phyloP scores from a whole-genome alignment of 345 rosid genomes.

The Populus ilicifolia region DNA sequence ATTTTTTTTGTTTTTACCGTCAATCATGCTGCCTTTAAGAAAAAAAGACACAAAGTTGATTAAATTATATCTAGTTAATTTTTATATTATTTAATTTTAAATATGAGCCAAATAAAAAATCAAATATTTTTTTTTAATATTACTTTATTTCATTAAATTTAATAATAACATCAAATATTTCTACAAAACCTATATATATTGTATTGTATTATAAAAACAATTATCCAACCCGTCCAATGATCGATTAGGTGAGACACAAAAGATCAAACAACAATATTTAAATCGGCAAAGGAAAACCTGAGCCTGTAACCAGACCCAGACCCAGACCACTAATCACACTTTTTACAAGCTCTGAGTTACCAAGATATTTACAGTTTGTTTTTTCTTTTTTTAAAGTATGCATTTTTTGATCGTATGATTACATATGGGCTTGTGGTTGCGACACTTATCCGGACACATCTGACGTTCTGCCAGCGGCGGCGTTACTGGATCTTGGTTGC shows the following conservation, averaged over 20 bases:
- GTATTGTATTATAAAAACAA: no score
- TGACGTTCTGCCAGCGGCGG: constrained; percentile 48
- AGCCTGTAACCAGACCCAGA: constrained; percentile 2
- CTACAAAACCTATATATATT: no score
- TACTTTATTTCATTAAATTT: no score
- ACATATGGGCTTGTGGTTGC: constrained; percentile 23
- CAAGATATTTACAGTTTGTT: constrained; percentile 8
- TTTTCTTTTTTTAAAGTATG: background rate
- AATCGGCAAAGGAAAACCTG: background rate
- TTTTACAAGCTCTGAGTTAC: background rate
- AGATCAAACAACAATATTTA: background rate
- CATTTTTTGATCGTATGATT: constrained; percentile 5
- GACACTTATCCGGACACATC: constrained; percentile 35
- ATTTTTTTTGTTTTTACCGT: no score
- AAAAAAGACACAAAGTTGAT: no score
- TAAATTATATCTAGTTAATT: no score
- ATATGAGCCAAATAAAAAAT: no score
- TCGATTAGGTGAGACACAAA: background rate
- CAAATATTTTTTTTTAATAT: no score
- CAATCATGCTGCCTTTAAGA: no score
- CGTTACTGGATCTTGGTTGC: constrained; percentile 80
- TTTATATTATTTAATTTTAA: no score
- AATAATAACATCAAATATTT: no score
- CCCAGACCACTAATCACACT: background rate
- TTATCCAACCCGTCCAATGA: no score